These are phyloP conservation scores for Chionographis japonica DNA, from an alignment of 106 monocot genomes.

Conservation along the genomic window DNA sequence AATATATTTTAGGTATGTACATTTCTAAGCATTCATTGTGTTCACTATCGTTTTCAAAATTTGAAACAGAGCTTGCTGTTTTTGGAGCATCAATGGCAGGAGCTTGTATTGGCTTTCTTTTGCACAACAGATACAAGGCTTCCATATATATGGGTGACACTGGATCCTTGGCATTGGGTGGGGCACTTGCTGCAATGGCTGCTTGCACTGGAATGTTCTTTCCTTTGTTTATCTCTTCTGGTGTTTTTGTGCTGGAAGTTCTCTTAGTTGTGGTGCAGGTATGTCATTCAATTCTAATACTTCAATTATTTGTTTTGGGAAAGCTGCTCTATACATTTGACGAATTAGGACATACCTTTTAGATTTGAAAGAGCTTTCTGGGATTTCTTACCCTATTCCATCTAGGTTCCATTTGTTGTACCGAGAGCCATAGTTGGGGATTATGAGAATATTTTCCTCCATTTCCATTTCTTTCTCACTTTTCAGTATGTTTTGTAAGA, in stretches of 20 bases:
- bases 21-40: not conserved
- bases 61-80: conserved; percentile 56
- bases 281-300: conserved; percentile 3
- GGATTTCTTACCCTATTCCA: no score
- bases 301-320: no score
- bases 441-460: no score
- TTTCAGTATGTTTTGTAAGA: no score
- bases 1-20: no score
- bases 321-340: no score
- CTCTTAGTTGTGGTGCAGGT: conserved; percentile 70
- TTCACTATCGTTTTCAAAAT: not conserved
- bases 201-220: conserved; percentile 89
- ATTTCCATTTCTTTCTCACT: no score
- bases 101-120: conserved; percentile 82
- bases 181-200: conserved; percentile 88
- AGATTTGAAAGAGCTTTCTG: no score
- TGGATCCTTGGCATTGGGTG: conserved; percentile 84
- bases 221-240: conserved; percentile 66
- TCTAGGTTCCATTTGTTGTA: no score
- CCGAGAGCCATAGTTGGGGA: no score
- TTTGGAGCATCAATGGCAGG: conserved; percentile 97
- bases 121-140: conserved; percentile 78
- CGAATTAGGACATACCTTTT: no score
- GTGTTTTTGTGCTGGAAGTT: conserved; percentile 59
- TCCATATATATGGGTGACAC: conserved; percentile 77